Evolutionary conservation across 129 eudicot species (phyloP), one percentile per base, ranked within the genome.

Genomic region (Dittrichia graveolens): DNA sequence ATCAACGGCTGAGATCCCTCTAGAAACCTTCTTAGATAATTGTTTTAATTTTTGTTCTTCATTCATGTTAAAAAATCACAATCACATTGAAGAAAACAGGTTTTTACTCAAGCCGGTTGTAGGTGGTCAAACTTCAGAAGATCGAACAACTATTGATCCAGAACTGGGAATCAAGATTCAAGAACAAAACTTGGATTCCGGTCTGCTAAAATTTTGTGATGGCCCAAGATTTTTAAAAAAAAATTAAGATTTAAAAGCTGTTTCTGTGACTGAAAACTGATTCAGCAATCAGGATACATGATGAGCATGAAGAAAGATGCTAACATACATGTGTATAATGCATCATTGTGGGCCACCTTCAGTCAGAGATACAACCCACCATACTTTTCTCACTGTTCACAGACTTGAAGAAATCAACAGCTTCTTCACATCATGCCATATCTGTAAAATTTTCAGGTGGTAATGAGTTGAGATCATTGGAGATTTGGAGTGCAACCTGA

Each of bases 301-400:
- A 76, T 76, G 67, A 67, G 56, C 65, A 78, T 70, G 83, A 69
- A 83, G 70, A 73, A 73, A 73, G 46, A 48, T 71, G 69, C 11
- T 57, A 6, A 24, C 42, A 73, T 73, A 73, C 78, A 73, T 73
- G 78, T 61, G 76, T 80, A 75, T 79, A 83, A 85, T 79, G 85
- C 82, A 89, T 85, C 85, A 81, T 87, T 74, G 72, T 42, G 80
- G 77, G 75, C 80, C 72, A 55, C 45, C 54, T 73, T 49, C 31
- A 69, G 56, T 65, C 75, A 50, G 80, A 75, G 67, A 44, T 54
- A 78, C 77, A 62, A 71, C 63, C 57, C 58, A 75, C 75, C 79
- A 74, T 88, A 85, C 79, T 84, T 39, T 53, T 53, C 68, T 53
- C 72, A 80, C 74, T 47, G 74, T 68, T 66, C 46, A 65, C 53